Evolutionary conservation across 352 stramenopile species (phyloP).

Genomic region (Phytophthora cryptogea): DNA sequence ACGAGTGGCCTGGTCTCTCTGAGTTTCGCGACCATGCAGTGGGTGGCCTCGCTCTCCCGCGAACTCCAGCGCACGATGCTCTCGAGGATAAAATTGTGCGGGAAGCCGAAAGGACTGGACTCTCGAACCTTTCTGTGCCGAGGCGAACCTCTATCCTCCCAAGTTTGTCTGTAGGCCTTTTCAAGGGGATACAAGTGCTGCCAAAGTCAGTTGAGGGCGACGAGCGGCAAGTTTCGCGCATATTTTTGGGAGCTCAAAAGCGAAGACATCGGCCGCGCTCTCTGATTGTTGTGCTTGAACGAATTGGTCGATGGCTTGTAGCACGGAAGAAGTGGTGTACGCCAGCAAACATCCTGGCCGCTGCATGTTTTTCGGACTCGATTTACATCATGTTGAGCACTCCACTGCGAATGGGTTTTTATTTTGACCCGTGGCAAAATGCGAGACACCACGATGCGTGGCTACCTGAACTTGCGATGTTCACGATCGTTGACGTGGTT

Average conservation of each 20-base stretch:
- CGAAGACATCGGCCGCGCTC: constrained; percentile 7
- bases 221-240: not conserved
- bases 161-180: constrained; percentile 13
- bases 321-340: constrained; percentile 21
- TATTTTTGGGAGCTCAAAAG: not conserved
- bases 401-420: constrained; percentile 46
- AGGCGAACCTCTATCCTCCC: constrained; percentile 23
- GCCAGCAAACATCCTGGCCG: constrained; percentile 16
- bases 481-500: constrained; percentile 36
- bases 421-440: constrained; percentile 43
- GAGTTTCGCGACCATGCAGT: constrained; percentile 28
- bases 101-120: constrained; percentile 24
- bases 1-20: constrained; percentile 26
- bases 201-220: constrained; percentile 3
- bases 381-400: constrained; percentile 45
- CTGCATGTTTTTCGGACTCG: constrained; percentile 40
- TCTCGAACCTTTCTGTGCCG: constrained; percentile 25
- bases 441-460: constrained; percentile 16
- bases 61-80: constrained; percentile 17
- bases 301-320: constrained; percentile 18
- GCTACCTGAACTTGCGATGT: constrained; percentile 28
- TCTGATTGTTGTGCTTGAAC: constrained; percentile 18
- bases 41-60: constrained; percentile 26
- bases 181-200: constrained; percentile 15
- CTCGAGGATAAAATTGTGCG: constrained; percentile 30